Evolutionary conservation across 2,329 filamentous ascomycete genomes (phyloP), one percentile per base, ranked within the genome.

Genomic region (Harringtonia aguacate): DNA sequence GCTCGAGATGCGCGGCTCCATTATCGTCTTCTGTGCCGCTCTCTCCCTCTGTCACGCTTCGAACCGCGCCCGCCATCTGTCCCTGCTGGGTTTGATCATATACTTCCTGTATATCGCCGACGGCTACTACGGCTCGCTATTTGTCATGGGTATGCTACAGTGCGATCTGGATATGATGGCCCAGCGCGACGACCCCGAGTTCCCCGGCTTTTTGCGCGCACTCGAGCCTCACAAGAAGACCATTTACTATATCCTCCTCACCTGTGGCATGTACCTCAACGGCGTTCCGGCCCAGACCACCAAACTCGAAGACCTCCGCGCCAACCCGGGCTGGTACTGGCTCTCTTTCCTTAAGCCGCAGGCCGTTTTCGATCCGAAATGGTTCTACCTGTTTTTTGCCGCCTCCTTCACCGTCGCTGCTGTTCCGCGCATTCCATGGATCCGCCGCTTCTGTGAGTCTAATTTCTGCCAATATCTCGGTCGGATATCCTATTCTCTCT

Each of bases 41-140:
- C 55, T 78, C 18, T 74, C 79, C 0, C 65, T 84, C 12, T 72
- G 77, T 1, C 65, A 73, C 42, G 73, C 70, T 46, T 70, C 71
- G 0, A 64, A 61, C 21, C 72, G 68, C 44, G 70, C 72, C 4
- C 71, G 81, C 14, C 64, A 83, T 0, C 65, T 64, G 57, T 72
- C 72, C 54, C 61, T 77, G 52, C 38, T 66, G 1, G 69, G 56
- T 1, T 62, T 86, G 12, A 68, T 77, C 18, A 64, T 67, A 49
- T 86, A 85, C 60, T 83, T 82, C 54, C 64, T 85, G 55, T 84
- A 81, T 56, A 70, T 84, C 41, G 70, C 70, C 4, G 81, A 86
- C 55, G 80, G 77, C 21, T 76, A 70, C 59, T 77, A 76, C 54
- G 74, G 72, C 50, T 67, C 77, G 15, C 65, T 79, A 58, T 83